Evolutionary conservation across 1,284 basidiomycete genomes (phyloP).

Genomic region (Irpex rosettiformis): DNA sequence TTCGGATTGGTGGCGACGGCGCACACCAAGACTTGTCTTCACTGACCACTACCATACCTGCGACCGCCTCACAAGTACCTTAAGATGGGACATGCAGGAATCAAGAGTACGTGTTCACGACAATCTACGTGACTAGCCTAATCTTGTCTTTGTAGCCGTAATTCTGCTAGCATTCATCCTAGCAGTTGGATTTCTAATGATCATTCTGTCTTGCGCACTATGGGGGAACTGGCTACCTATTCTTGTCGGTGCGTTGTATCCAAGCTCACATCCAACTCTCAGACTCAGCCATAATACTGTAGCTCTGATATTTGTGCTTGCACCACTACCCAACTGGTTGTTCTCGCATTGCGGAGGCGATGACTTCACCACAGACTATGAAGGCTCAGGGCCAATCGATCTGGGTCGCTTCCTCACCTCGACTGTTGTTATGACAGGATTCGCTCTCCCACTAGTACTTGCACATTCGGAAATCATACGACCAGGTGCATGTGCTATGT

Average conservation of each 20-base stretch:
- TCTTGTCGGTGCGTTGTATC: slow-evolving; percentile 78
- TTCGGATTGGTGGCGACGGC: not conserved
- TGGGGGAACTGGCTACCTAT: slow-evolving; percentile 98
- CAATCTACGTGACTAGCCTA: slow-evolving; percentile 14
- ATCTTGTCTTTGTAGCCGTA: slow-evolving; percentile 60
- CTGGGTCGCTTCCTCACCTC: slow-evolving; percentile 93
- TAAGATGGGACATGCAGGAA: slow-evolving; percentile 29
- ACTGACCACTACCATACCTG: not conserved
- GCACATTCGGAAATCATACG: slow-evolving; percentile 90
- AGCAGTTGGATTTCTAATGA: slow-evolving; percentile 93
- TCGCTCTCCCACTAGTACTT: slow-evolving; percentile 89
- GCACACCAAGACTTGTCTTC: not conserved
- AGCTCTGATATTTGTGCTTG: slow-evolving; percentile 95
- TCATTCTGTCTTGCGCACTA: slow-evolving; percentile 96
- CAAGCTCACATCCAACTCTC: not conserved
- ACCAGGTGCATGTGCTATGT: slow-evolving; percentile 88
- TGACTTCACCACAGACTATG: slow-evolving; percentile 73
- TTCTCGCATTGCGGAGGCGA: slow-evolving; percentile 82
- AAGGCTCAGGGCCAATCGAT: slow-evolving; percentile 64
- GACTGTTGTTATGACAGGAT: slow-evolving; percentile 87
- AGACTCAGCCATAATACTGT: slow-evolving; percentile 9
- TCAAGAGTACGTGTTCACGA: slow-evolving; percentile 27
- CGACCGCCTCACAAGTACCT: not conserved
- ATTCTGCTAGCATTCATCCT: slow-evolving; percentile 95
- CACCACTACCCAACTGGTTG: slow-evolving; percentile 92